These are phyloP conservation scores for Arthroderma sp. DNA, from an alignment of 2,329 filamentous ascomycete species.

Conservation along the genomic window DNA sequence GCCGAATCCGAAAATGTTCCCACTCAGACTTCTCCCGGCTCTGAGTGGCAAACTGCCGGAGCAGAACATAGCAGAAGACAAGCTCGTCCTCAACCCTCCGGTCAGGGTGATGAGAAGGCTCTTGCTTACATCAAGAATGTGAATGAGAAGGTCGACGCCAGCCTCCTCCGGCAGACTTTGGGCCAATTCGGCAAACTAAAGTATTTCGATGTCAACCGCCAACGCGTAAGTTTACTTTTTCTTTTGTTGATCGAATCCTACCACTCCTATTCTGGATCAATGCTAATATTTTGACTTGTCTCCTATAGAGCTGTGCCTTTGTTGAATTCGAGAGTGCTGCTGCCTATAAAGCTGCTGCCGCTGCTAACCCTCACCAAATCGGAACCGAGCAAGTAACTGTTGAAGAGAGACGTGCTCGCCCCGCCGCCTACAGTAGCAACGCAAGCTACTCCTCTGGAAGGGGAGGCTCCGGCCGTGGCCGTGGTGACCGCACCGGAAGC, in stretches of 20 bases:
- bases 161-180: slow-evolving; percentile 57
- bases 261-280: not conserved
- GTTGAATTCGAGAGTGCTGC: slow-evolving; percentile 77
- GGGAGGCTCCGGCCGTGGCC: slow-evolving; percentile 52
- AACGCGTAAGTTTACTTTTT: slow-evolving; percentile 51
- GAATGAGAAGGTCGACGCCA: slow-evolving; percentile 69
- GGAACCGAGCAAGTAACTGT: slow-evolving; percentile 72
- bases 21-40: slow-evolving; percentile 68
- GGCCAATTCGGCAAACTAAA: slow-evolving; percentile 53
- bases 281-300: slow-evolving; percentile 8
- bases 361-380: slow-evolving; percentile 73
- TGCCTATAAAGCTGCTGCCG: slow-evolving; percentile 69
- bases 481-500: slow-evolving; percentile 52
- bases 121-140: slow-evolving; percentile 94
- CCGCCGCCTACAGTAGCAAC: slow-evolving; percentile 56
- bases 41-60: slow-evolving; percentile 81
- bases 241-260: not conserved
- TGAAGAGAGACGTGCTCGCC: slow-evolving; percentile 75
- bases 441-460: slow-evolving; percentile 46
- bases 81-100: slow-evolving; percentile 56
- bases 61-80: slow-evolving; percentile 69
- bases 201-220: slow-evolving; percentile 52
- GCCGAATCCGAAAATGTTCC: slow-evolving; percentile 41
- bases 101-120: slow-evolving; percentile 54
- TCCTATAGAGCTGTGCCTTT: slow-evolving; percentile 76